Evolutionary conservation across 192 early-diverging fungal genomes (phyloP), one percentile per base, ranked within the genome.

Genomic region (Diversispora epigaea): DNA sequence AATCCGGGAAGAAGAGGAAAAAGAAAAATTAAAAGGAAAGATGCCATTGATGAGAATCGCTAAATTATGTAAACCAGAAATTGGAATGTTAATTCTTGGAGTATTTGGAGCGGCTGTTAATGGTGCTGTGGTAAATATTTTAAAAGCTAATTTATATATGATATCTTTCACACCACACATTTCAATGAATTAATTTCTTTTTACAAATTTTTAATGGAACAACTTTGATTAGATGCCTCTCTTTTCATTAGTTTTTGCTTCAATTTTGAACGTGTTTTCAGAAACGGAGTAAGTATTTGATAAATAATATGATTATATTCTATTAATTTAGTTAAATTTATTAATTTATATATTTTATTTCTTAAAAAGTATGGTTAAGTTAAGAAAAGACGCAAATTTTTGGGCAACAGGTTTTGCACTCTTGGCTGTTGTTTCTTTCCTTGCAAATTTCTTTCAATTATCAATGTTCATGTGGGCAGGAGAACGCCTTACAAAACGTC

Each of bases 81-180:
- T 82, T 85, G 17, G 21, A 9, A 41, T 84, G 1, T 65, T 95
- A 19, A 12, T 83, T 19, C 72, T 91, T 4, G 95, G 91, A 63
- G 63, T 82, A 4, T 46, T 92, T 25, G 85, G 86, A 40, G 83
- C 91, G 40, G 80, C 85, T 22, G 69, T 93, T 66, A 88, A 87
- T 77, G 95, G 94, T 57, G 86, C 85, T 10, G 81, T 92, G 11
- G 88, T 93, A 76, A 41, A 12, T 12, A 12, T 50, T 50, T 8
- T 12, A 50, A 12, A 50, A 12, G 14, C 14, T 14, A 50, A 50
- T 50, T 50, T 12, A 8, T 2, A 12, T 54, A 54, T 54, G 12
- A 54, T 11, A 11, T 14, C 0, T 54, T 17, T 54, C n/a, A 14
- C 50, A 4, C 17, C 17, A 15, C 50, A 54, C 50, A 49, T 54